phyloP scores from a whole-genome alignment of 2,329 filamentous ascomycete genomes.

The Verticillium isaacii region DNA sequence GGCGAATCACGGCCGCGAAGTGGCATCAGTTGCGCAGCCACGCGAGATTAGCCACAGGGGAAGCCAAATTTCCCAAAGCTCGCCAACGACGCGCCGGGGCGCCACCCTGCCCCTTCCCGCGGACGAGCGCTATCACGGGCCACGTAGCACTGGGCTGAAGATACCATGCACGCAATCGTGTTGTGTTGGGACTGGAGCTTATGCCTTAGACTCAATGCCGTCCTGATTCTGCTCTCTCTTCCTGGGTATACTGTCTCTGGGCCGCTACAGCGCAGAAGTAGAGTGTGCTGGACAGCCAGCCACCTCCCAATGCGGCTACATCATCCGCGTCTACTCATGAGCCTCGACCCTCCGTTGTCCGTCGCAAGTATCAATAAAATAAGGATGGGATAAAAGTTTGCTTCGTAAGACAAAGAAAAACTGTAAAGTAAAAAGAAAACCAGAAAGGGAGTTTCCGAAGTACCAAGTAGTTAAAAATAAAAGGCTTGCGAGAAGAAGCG shows the following conservation, averaged over 20 bases:
- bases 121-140: background rate
- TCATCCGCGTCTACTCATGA: constrained; percentile 10
- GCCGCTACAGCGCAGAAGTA: background rate
- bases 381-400: background rate
- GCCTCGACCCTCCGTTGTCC: constrained; percentile 2
- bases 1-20: background rate
- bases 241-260: background rate
- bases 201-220: background rate
- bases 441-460: background rate
- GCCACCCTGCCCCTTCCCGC: background rate
- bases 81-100: background rate
- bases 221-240: background rate
- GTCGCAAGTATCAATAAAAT: background rate
- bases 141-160: background rate
- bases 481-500: background rate
- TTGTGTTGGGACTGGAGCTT: background rate
- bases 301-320: background rate
- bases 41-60: constrained; percentile 11
- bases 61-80: constrained; percentile 4
- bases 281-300: background rate
- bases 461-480: background rate
- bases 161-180: background rate
- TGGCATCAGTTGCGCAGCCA: background rate
- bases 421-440: background rate
- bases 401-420: constrained; percentile 1